Evolutionary conservation across 2,329 filamentous ascomycete species (phyloP).

Genomic region (Ophiocordyceps camponoti-floridani): DNA sequence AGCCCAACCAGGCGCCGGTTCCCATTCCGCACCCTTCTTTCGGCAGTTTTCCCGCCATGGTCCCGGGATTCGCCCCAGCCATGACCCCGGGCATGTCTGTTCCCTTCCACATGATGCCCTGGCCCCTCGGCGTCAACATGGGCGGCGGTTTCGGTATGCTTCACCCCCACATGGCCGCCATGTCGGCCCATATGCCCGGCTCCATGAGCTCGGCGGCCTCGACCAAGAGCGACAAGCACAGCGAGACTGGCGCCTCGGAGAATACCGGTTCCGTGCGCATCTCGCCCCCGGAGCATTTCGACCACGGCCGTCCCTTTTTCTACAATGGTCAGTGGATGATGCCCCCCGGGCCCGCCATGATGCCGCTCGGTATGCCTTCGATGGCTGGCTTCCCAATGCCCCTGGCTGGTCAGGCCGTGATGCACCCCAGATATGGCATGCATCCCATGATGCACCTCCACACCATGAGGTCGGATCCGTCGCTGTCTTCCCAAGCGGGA

Average conservation of each 20-base stretch:
- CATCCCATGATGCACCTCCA: slow-evolving; percentile 9
- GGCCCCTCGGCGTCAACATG: slow-evolving; percentile 21
- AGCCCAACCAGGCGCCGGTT: slow-evolving; percentile 7
- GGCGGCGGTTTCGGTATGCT: slow-evolving; percentile 10
- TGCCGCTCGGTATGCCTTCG: slow-evolving; percentile 12
- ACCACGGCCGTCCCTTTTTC: slow-evolving; percentile 24
- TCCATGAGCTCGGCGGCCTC: slow-evolving; percentile 7
- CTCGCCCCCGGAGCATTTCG: slow-evolving; percentile 25
- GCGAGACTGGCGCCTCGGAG: slow-evolving; percentile 13
- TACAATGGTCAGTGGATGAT: slow-evolving; percentile 26
- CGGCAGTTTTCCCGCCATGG: slow-evolving; percentile 12
- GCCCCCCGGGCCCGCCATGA: slow-evolving; percentile 9
- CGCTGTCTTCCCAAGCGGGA: slow-evolving; percentile 4
- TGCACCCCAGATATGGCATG: slow-evolving; percentile 5
- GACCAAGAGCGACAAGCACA: slow-evolving; percentile 10
- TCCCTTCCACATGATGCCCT: slow-evolving; percentile 19
- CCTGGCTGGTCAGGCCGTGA: slow-evolving; percentile 8
- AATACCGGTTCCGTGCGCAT: slow-evolving; percentile 14
- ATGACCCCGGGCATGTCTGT: slow-evolving; percentile 13
- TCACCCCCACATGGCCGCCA: slow-evolving; percentile 8
- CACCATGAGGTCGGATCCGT: slow-evolving; percentile 4
- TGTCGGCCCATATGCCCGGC: slow-evolving; percentile 3
- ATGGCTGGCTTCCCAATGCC: slow-evolving; percentile 10
- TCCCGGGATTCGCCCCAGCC: slow-evolving; percentile 13
- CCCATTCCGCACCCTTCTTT: slow-evolving; percentile 11